Evolutionary conservation across 805 yeast species (phyloP), one percentile per base, ranked within the genome.

Genomic region (Debaryomyces castellii): DNA sequence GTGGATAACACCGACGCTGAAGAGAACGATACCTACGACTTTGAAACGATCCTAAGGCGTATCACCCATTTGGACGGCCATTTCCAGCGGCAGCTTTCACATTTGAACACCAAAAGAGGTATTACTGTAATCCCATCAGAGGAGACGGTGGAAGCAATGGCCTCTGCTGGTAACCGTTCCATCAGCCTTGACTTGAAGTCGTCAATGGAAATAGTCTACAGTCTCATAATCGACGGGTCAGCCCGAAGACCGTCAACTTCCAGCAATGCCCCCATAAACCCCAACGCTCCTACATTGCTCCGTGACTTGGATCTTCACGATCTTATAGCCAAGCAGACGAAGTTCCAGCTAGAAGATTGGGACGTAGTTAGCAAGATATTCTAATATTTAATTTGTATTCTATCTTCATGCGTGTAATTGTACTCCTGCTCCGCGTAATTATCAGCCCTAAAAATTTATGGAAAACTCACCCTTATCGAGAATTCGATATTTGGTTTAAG

Each of bases 131-230:
- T 35, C 12, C 5, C 14, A 4, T 18, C 38, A 21, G 24, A 21
- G 14, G 38, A 35, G 4, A 35, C 14, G 16, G 34, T 14, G 2
- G 34, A 30, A 10, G 28, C 28, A 10, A 25, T 25, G 28, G 12
- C 28, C 2, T 30, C 34, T 4, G 10, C 34, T 7, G 12, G 20
- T 5, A 28, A 11, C 17, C 20, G 30, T 11, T 17, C 30, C 12
- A 21, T 34, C 10, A 41, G 39, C 27, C 39, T 37, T 10, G 61
- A 58, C 27, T 45, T 66, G 39, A 66, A 64, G 47, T 47, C 45
- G 16, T 51, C 67, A 9, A 64, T 64, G 66, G 63, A 60, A 46
- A 54, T 51, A 10, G 69, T 67, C n/a, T 69, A 70, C 51, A 52
- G 52, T 32, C 34, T 58, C 35, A 55, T 59, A 41, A 46, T 53